Evolutionary conservation across 2,329 filamentous ascomycete species (phyloP).

Genomic region (Phyllosticta paracitricarpa): DNA sequence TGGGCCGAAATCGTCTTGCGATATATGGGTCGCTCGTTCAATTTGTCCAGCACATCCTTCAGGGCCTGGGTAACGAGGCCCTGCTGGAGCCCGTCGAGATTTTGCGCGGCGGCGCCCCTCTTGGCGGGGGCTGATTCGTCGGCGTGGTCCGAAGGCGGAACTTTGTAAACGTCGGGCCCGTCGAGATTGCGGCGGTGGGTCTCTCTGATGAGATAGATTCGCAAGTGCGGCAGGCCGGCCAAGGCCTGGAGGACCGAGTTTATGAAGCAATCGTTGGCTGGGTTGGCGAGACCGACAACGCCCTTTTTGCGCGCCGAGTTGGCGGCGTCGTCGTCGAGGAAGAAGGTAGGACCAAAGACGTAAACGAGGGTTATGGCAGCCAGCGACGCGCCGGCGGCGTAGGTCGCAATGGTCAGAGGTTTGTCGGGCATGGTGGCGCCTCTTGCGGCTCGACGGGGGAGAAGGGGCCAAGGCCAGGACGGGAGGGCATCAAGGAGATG

Average conservation of each 20-base stretch:
- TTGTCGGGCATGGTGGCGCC: slow-evolving; percentile 61
- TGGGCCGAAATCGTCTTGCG: slow-evolving; percentile 86
- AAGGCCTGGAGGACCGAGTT: slow-evolving; percentile 93
- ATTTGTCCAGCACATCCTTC: slow-evolving; percentile 82
- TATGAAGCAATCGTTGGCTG: slow-evolving; percentile 76
- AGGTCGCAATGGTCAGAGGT: slow-evolving; percentile 73
- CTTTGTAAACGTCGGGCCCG: slow-evolving; percentile 62
- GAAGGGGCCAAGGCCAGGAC: slow-evolving; percentile 11
- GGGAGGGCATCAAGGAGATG: slow-evolving; percentile 6
- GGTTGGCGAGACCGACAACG: slow-evolving; percentile 77
- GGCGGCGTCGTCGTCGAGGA: slow-evolving; percentile 69
- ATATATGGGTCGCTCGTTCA: slow-evolving; percentile 89
- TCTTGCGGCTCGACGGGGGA: neutral
- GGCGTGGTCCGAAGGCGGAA: slow-evolving; percentile 39
- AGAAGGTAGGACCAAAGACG: slow-evolving; percentile 94
- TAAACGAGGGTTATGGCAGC: slow-evolving; percentile 93
- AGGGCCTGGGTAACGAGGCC: slow-evolving; percentile 77
- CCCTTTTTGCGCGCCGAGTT: slow-evolving; percentile 64
- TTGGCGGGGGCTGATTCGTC: slow-evolving; percentile 31
- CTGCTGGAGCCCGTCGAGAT: slow-evolving; percentile 55
- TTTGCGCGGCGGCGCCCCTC: slow-evolving; percentile 34
- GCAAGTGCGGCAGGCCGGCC: slow-evolving; percentile 78
- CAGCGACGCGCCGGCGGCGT: slow-evolving; percentile 89
- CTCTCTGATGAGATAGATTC: slow-evolving; percentile 86
- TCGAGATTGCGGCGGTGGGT: slow-evolving; percentile 75